phyloP scores from a whole-genome alignment of 768 basidiomycete species.

The Leccinellum luteum region DNA sequence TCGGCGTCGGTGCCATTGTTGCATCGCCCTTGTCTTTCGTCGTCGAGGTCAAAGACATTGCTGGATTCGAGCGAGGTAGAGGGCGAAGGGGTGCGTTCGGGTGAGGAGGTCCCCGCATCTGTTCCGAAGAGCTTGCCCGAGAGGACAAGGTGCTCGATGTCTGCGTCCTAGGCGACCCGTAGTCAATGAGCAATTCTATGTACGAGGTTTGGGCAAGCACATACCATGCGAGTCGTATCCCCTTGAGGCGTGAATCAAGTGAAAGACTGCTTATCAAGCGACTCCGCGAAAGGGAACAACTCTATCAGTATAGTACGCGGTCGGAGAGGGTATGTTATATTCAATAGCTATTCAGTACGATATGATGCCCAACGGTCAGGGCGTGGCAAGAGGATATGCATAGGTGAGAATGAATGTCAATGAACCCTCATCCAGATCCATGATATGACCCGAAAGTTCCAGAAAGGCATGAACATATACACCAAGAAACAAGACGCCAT shows the following conservation, averaged over 20 bases:
- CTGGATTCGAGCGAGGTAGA: slow-evolving; percentile 25
- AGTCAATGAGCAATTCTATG: neutral
- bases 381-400: neutral
- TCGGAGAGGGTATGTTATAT: neutral
- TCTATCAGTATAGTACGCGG: neutral
- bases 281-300: neutral
- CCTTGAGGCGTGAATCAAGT: neutral
- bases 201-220: neutral
- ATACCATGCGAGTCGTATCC: slow-evolving; percentile 14
- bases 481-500: neutral
- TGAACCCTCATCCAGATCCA: neutral
- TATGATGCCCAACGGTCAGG: neutral
- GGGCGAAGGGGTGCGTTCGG: slow-evolving; percentile 60
- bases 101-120: slow-evolving; percentile 54
- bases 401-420: neutral
- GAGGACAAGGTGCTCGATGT: slow-evolving; percentile 71
- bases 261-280: slow-evolving; percentile 17
- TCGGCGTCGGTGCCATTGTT: slow-evolving; percentile 36
- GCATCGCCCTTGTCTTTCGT: slow-evolving; percentile 39
- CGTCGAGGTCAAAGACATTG: slow-evolving; percentile 22
- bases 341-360: neutral
- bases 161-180: slow-evolving; percentile 30
- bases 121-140: slow-evolving; percentile 75
- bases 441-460: neutral
- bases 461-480: neutral